Evolutionary conservation across 345 rosid genomes (phyloP).

Genomic region (Mallotus nudiflorus): DNA sequence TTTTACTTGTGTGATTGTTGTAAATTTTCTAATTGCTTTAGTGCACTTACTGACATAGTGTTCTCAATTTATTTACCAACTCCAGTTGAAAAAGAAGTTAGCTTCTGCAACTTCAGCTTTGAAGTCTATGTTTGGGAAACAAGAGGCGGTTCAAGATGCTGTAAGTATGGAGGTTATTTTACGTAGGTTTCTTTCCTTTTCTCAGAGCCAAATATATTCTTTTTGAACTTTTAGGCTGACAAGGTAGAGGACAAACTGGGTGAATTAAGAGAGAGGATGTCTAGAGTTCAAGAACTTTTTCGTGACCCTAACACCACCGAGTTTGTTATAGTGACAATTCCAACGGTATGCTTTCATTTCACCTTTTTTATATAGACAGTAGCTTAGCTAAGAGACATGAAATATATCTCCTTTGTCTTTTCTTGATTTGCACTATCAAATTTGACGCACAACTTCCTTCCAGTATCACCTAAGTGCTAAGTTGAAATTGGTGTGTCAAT

Average conservation of each 20-base stretch:
- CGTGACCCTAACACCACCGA: constrained; percentile 55
- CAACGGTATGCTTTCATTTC: constrained; percentile 52
- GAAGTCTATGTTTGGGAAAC: constrained; percentile 61
- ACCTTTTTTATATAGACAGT: neutral
- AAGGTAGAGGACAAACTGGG: constrained; percentile 42
- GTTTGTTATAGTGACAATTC: constrained; percentile 81
- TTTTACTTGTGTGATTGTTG: constrained; percentile 4
- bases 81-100: constrained; percentile 67
- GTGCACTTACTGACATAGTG: neutral
- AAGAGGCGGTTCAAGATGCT: constrained; percentile 42
- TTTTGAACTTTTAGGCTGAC: constrained; percentile 41
- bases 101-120: constrained; percentile 71
- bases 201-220: constrained; percentile 16
- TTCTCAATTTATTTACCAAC: constrained; percentile 5
- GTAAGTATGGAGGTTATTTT: constrained; percentile 44
- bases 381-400: neutral
- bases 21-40: neutral
- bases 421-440: neutral
- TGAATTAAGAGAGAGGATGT: constrained; percentile 63
- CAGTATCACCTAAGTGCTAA: neutral
- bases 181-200: neutral
- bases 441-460: neutral
- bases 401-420: no score
- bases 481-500: neutral
- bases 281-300: constrained; percentile 70